Percentiles rank a stretch among this genome's conserved stretches.
Evolutionary conservation across 805 yeast genomes (phyloP).

Genomic region (Ogataea sp.): DNA sequence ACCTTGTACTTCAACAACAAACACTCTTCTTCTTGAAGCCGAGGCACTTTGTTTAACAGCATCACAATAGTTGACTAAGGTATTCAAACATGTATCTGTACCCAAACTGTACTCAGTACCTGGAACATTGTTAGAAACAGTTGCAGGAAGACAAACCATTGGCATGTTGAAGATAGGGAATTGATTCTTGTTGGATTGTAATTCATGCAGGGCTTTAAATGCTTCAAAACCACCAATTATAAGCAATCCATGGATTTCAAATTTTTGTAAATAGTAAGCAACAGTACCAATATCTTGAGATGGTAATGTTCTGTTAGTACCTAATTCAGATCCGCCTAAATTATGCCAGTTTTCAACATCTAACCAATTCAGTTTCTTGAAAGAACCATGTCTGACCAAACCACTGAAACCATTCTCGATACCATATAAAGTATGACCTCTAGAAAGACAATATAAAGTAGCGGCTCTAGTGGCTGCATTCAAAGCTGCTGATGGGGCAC

Average conservation of each 20-base stretch:
- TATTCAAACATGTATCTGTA: conserved; percentile 66
- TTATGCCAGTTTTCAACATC: conserved; percentile 68
- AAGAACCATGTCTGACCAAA: conserved; percentile 52
- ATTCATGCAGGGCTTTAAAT: conserved; percentile 59
- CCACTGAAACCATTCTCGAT: conserved; percentile 74
- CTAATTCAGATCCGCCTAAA: conserved; percentile 74
- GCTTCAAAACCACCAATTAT: conserved; percentile 82
- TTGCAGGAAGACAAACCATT: conserved; percentile 71
- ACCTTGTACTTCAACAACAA: conserved; percentile 80
- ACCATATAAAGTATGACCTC: conserved; percentile 66
- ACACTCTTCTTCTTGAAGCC: conserved; percentile 69
- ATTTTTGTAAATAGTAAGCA: conserved; percentile 65
- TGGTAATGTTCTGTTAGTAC: conserved; percentile 71
- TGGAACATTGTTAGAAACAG: conserved; percentile 74
- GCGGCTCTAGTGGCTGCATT: conserved; percentile 72
- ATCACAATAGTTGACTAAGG: conserved; percentile 66
- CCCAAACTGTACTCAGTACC: conserved; percentile 77
- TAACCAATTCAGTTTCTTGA: conserved; percentile 55
- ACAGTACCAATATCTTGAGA: conserved; percentile 58
- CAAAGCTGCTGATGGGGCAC: conserved; percentile 76
- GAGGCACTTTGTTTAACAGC: conserved; percentile 74
- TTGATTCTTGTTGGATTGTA: conserved; percentile 48
- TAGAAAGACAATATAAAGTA: conserved; percentile 66
- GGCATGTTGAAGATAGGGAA: conserved; percentile 74
- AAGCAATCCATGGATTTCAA: conserved; percentile 60